phyloP scores from a whole-genome alignment of 2,329 filamentous ascomycete genomes.

The Penicillium sp. region DNA sequence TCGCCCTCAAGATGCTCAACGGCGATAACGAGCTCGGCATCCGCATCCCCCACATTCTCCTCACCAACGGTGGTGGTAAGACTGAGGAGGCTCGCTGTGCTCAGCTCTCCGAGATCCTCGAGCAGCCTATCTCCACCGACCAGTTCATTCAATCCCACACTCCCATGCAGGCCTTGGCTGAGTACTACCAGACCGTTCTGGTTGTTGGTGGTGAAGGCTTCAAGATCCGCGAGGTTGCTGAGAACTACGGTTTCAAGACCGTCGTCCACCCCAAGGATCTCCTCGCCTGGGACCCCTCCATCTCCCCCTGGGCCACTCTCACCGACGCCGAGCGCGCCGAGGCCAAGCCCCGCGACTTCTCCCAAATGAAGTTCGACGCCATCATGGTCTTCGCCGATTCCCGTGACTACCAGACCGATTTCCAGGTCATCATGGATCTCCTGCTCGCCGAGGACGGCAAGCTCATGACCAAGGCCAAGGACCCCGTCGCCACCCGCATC shows the following conservation, averaged over 20 bases:
- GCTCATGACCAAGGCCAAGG: conserved; percentile 63
- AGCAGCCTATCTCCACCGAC: conserved; percentile 64
- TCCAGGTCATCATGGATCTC: conserved; percentile 74
- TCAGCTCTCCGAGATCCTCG: conserved; percentile 66
- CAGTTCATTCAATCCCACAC: conserved; percentile 79
- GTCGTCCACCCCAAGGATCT: conserved; percentile 74
- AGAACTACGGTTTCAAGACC: conserved; percentile 72
- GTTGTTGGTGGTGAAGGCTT: conserved; percentile 75
- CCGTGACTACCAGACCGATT: conserved; percentile 71
- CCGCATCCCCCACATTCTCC: conserved; percentile 73
- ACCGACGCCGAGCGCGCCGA: conserved; percentile 66
- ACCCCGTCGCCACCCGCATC: conserved; percentile 65
- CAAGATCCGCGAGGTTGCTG: conserved; percentile 70
- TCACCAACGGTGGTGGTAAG: conserved; percentile 74
- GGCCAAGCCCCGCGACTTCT: conserved; percentile 70
- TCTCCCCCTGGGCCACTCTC: conserved; percentile 69
- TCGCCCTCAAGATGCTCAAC: conserved; percentile 69
- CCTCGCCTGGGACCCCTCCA: conserved; percentile 66
- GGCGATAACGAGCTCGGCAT: conserved; percentile 75
- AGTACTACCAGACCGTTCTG: conserved; percentile 75
- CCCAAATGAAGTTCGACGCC: conserved; percentile 68
- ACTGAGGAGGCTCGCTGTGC: conserved; percentile 64
- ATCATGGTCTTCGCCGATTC: conserved; percentile 75
- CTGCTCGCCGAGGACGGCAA: conserved; percentile 67
- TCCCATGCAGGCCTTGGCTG: conserved; percentile 71